Evolutionary conservation across 352 stramenopile species (phyloP), one percentile per base, ranked within the genome.

Genomic region (Peronospora destructor): DNA sequence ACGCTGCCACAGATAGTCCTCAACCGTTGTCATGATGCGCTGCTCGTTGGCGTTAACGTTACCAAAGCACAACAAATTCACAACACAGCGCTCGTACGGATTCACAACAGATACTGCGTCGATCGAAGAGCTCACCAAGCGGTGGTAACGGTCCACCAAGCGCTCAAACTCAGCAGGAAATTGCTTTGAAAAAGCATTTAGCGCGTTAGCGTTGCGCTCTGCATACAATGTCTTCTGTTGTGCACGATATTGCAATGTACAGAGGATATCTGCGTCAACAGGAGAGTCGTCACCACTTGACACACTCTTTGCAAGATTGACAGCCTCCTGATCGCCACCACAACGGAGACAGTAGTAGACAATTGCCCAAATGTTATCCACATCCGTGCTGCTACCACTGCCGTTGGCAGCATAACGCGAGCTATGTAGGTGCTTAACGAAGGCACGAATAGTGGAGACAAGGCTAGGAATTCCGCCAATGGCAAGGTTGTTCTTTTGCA

Each of bases 1-100:
- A 0, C 80, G 76, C 49, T 93, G 82, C 82, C 82, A 93, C 41
- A 93, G 33, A 45, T 91, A 93, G 49, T 93, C 82, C 61, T 93
- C 82, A 37, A 93, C 78, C 17, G 80, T 93, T 21, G 76, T 80
- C 30, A 87, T 53, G 36, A 93, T 84, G 34, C 77, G 77, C 3
- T 66, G 57, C 47, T 93, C 78, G 30, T 79, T 87, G 14, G 73
- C 70, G 45, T 91, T 88, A 16, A 84, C 57, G 50, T 93, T 87
- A 40, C 76, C 73, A 47, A 87, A 80, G 49, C 75, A 84, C 17
- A 93, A 42, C 39, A 93, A 23, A 49, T 93, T 93, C 13, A 93
- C 41, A n/a, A 91, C 82, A 5, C 75, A 89, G 40, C 75, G 73
- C 47, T 91, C 80, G 51, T 82, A 91, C 50, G 69, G 66, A 57